phyloP scores from a whole-genome alignment of 2,329 filamentous ascomycete genomes.

The Colletotrichum shisoi region DNA sequence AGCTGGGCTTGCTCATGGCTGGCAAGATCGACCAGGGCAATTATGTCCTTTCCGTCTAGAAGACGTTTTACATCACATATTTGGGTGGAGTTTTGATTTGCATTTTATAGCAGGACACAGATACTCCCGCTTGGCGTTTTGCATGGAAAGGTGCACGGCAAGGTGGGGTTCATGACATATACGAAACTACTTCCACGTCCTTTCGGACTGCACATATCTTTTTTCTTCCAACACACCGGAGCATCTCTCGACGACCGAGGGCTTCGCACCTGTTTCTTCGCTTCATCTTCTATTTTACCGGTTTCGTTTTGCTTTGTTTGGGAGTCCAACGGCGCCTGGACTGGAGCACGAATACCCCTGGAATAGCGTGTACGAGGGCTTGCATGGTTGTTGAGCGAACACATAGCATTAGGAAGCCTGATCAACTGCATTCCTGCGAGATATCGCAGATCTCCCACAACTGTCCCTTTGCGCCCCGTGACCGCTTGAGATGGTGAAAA shows the following conservation, averaged over 20 bases:
- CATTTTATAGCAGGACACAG: slow-evolving; percentile 24
- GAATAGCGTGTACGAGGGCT: slow-evolving; percentile 39
- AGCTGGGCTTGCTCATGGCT: slow-evolving; percentile 87
- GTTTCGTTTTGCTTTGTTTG: not conserved
- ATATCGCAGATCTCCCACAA: slow-evolving; percentile 35
- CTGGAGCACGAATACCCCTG: slow-evolving; percentile 39
- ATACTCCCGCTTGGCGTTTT: slow-evolving; percentile 33
- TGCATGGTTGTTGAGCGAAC: slow-evolving; percentile 38
- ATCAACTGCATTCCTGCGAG: slow-evolving; percentile 40
- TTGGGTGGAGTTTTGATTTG: slow-evolving; percentile 20
- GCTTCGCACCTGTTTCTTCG: slow-evolving; percentile 31
- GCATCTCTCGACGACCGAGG: slow-evolving; percentile 21
- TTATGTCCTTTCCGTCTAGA: slow-evolving; percentile 77
- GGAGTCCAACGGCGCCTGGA: slow-evolving; percentile 34
- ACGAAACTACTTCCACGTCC: slow-evolving; percentile 38
- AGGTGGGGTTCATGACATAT: slow-evolving; percentile 42
- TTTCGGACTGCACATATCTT: slow-evolving; percentile 40
- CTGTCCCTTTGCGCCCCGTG: not conserved
- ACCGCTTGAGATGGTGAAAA: not conserved
- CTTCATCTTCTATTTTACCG: slow-evolving; percentile 25
- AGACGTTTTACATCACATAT: slow-evolving; percentile 19
- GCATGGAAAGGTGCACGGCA: slow-evolving; percentile 37
- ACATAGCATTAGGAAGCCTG: slow-evolving; percentile 40
- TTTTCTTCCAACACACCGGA: slow-evolving; percentile 31
- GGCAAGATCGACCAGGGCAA: slow-evolving; percentile 78